These are phyloP conservation scores for Eutrema salsugineum DNA, from an alignment of 441 rosid genomes.

Conservation along the genomic window DNA sequence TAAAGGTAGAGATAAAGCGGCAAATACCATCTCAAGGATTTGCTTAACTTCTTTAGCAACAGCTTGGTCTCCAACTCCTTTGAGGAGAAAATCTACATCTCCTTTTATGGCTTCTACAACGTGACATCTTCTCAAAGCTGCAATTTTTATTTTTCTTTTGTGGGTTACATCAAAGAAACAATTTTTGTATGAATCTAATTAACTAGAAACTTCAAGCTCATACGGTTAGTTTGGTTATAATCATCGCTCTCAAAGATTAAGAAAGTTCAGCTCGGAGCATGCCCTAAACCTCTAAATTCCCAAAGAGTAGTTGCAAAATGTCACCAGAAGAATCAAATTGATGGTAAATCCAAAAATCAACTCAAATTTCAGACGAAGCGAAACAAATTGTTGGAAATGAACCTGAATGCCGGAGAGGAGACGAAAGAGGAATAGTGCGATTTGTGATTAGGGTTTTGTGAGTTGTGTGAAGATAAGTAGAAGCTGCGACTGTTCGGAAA, in stretches of 20 bases:
- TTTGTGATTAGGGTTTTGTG: conserved; percentile 19
- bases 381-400: neutral
- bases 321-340: neutral
- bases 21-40: conserved; percentile 58
- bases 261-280: neutral
- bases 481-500: conserved; percentile 34
- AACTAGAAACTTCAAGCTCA: neutral
- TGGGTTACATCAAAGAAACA: neutral
- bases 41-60: conserved; percentile 65
- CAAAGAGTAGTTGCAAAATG: neutral
- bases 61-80: conserved; percentile 56
- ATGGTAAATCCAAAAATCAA: conserved; percentile 7
- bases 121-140: conserved; percentile 55
- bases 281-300: neutral
- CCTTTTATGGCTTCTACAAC: conserved; percentile 62
- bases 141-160: neutral
- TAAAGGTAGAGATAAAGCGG: neutral
- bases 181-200: neutral
- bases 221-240: neutral
- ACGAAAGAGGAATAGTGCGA: conserved; percentile 9
- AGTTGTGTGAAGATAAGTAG: conserved; percentile 25
- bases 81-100: conserved; percentile 51
- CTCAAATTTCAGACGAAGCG: neutral
- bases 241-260: neutral
- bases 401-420: conserved; percentile 45